Percentiles rank a stretch among this genome's conserved stretches.
phyloP scores from a whole-genome alignment of 805 yeast genomes.

The Suhomyces sp. region DNA sequence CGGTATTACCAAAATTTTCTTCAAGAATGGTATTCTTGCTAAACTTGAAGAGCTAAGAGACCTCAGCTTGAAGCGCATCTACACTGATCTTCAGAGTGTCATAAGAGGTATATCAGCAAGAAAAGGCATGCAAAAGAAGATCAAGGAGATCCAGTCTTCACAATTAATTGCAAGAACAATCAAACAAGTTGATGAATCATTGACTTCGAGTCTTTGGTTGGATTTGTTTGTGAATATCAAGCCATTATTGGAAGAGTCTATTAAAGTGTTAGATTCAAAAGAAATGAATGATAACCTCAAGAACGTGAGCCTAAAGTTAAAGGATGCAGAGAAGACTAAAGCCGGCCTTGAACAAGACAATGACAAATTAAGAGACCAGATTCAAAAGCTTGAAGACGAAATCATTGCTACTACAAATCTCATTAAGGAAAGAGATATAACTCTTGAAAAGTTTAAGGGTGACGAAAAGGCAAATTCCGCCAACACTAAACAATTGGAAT shows the following conservation, averaged over 20 bases:
- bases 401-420: conserved; percentile 22
- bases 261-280: conserved; percentile 56
- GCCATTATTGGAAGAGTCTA: conserved; percentile 68
- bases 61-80: conserved; percentile 49
- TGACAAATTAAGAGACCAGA: conserved; percentile 37
- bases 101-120: conserved; percentile 66
- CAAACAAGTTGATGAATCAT: conserved; percentile 44
- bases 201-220: conserved; percentile 70
- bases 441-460: conserved; percentile 41
- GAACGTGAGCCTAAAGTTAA: conserved; percentile 42
- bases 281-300: conserved; percentile 56
- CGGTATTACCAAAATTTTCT: conserved; percentile 71
- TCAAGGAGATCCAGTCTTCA: conserved; percentile 68
- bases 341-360: conserved; percentile 32
- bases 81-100: conserved; percentile 61
- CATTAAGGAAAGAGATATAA: conserved; percentile 46
- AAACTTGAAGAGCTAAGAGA: conserved; percentile 78
- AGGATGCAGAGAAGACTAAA: conserved; percentile 34
- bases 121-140: conserved; percentile 38
- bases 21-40: conserved; percentile 75
- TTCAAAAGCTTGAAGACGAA: conserved; percentile 32
- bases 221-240: conserved; percentile 64
- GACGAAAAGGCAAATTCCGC: conserved; percentile 33
- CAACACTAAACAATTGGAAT: conserved; percentile 26
- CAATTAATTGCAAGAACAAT: conserved; percentile 65